Percentiles rank a stretch among this genome's conserved stretches.
phyloP scores from a whole-genome alignment of 768 basidiomycete species.

The Clathrus columnatus region DNA sequence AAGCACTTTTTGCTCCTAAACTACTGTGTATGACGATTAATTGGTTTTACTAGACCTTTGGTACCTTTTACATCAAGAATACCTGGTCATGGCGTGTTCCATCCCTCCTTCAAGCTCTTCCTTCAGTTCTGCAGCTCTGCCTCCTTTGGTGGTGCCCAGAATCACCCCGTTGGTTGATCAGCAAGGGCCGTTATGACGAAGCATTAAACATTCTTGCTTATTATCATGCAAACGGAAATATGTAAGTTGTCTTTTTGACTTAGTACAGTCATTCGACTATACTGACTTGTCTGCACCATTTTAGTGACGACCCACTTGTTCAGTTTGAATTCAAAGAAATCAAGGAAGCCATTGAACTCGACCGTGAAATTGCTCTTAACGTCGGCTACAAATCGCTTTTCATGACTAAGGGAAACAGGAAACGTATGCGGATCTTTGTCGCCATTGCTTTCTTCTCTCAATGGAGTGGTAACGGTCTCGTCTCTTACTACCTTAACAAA shows the following conservation, averaged over 20 bases:
- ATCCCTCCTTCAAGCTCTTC: slow-evolving; percentile 61
- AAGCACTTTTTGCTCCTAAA: neutral
- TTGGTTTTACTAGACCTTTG: slow-evolving; percentile 40
- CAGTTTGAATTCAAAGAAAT: slow-evolving; percentile 75
- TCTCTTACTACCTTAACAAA: slow-evolving; percentile 73
- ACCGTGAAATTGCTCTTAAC: slow-evolving; percentile 47
- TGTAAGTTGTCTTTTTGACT: slow-evolving; percentile 25
- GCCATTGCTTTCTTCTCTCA: slow-evolving; percentile 79
- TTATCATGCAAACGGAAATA: slow-evolving; percentile 75
- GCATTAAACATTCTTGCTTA: slow-evolving; percentile 67
- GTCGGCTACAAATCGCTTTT: slow-evolving; percentile 66
- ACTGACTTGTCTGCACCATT: neutral
- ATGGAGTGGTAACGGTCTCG: slow-evolving; percentile 78
- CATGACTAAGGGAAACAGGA: slow-evolving; percentile 59
- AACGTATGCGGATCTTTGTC: slow-evolving; percentile 67
- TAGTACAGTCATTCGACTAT: neutral
- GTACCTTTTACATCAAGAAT: slow-evolving; percentile 58
- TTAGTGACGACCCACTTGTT: slow-evolving; percentile 55
- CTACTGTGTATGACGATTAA: neutral
- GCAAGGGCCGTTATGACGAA: slow-evolving; percentile 61
- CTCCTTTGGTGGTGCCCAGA: slow-evolving; percentile 70
- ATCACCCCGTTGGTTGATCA: slow-evolving; percentile 76
- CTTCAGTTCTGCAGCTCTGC: slow-evolving; percentile 55
- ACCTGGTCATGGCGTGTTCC: slow-evolving; percentile 83
- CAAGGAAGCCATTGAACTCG: slow-evolving; percentile 64